phyloP scores from a whole-genome alignment of 2,329 filamentous ascomycete species.

The Cordyceps javanica region DNA sequence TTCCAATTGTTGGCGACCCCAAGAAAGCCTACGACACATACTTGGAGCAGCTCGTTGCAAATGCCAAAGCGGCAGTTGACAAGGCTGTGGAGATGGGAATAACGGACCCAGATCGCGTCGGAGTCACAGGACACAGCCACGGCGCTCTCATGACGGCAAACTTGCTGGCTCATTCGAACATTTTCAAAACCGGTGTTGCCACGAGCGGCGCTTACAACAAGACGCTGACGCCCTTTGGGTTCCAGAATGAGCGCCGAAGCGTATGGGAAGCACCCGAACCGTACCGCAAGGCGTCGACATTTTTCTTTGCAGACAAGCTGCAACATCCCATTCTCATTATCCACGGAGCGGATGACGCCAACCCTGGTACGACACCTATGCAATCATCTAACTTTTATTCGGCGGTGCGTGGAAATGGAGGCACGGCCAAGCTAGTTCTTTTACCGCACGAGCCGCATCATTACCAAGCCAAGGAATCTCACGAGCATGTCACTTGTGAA shows the following conservation, averaged over 20 bases:
- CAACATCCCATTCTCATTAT: conserved; percentile 1
- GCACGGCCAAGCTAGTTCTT: conserved; percentile 6
- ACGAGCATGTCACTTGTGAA: conserved; percentile 4
- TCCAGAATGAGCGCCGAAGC: conserved; percentile 9
- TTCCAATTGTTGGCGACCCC: conserved; percentile 7
- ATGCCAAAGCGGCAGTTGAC: conserved; percentile 27
- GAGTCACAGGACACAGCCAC: conserved; percentile 9
- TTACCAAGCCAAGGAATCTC: conserved; percentile 5
- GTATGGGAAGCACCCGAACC: conserved; percentile 8
- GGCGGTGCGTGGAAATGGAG: conserved; percentile 7
- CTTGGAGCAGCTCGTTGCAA: conserved; percentile 7
- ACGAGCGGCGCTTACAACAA: conserved; percentile 10
- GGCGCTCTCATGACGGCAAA: conserved; percentile 10
- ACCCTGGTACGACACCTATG: conserved; percentile 7
- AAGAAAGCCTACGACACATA: conserved; percentile 5
- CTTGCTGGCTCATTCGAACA: conserved; percentile 1
- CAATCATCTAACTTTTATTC: conserved; percentile 5
- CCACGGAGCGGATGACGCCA: conserved; percentile 5
- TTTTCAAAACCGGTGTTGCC: conserved; percentile 5
- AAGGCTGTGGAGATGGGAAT: conserved; percentile 56
- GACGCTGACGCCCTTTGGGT: conserved; percentile 9
- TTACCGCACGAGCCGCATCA: conserved; percentile 8
- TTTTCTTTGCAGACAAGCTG: conserved; percentile 7
- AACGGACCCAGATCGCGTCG: conserved; percentile 5
- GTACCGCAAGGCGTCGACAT: conserved; percentile 3